A percentile compares a stretch with the other conserved stretches of the same genome.
Conservation (phyloP, 805 yeast genomes). For the Metschnikowia sp. region DNA sequence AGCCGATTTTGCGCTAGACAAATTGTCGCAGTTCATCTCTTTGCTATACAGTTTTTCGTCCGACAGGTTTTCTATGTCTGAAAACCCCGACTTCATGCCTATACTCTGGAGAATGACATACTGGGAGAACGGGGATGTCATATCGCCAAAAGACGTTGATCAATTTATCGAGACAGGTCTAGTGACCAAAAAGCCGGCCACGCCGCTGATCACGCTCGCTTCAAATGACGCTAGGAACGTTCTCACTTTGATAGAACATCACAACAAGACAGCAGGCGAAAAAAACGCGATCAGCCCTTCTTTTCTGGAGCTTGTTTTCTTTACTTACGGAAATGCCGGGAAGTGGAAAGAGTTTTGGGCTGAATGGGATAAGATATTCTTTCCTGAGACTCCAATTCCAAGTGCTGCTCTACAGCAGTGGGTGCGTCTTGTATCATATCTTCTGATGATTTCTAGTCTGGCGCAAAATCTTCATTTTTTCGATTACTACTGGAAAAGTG, state of each 20-base stretch:
- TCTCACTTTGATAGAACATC: conserved; percentile 23
- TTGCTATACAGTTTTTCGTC: conserved; percentile 25
- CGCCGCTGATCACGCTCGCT: conserved; percentile 19
- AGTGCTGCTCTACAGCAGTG: conserved; percentile 19
- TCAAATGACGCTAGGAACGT: conserved; percentile 30
- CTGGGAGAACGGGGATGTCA: conserved; percentile 10
- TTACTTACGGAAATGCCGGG: conserved; percentile 37
- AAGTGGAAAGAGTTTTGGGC: conserved; percentile 39
- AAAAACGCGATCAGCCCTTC: conserved; percentile 16
- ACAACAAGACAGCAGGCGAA: conserved; percentile 13
- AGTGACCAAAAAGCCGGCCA: conserved; percentile 2
- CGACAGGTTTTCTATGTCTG: conserved; percentile 22
- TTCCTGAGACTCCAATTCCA: conserved; percentile 5
- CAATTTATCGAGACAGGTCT: conserved; percentile 18
- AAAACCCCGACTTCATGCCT: conserved; percentile 29
- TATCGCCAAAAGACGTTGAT: conserved; percentile 27
- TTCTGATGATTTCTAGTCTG: conserved; percentile 27
- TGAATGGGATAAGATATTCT: conserved; percentile 29
- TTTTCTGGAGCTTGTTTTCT: conserved; percentile 32
- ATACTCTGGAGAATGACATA: conserved; percentile 34
- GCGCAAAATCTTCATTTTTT: conserved; percentile 28
- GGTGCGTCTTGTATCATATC: conserved; percentile 34
- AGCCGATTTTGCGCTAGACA: conserved; percentile 22
- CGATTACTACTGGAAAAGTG: conserved; percentile 27
- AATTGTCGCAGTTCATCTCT: conserved; percentile 27